These are phyloP conservation scores for Yamadazyma kanchanaburiensis DNA, from an alignment of 1,139 yeast genomes.

Conservation along the genomic window DNA sequence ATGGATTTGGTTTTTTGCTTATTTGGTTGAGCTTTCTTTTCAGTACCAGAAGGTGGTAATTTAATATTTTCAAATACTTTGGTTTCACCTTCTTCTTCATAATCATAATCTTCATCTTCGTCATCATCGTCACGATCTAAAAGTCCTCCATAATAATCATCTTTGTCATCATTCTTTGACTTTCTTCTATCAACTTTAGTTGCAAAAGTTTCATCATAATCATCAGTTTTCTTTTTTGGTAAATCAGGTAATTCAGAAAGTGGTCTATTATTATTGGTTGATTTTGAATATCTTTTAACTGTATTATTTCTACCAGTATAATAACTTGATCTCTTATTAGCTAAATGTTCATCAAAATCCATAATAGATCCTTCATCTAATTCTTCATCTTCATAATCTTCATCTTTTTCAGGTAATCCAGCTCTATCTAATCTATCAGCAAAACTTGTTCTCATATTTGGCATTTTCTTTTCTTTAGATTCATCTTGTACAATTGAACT, in stretches of 20 bases:
- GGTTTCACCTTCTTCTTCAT: conserved; percentile 14
- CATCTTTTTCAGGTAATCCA: conserved; percentile 26
- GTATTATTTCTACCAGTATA: conserved; percentile 26
- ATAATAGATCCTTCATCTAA: conserved; percentile 37
- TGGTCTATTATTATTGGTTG: conserved; percentile 22
- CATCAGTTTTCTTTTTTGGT: conserved; percentile 19
- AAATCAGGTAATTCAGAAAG: conserved; percentile 31
- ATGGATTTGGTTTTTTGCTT: conserved; percentile 20
- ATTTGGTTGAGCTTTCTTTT: conserved; percentile 3
- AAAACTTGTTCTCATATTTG: conserved; percentile 39
- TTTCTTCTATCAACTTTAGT: conserved; percentile 26
- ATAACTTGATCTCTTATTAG: conserved; percentile 37
- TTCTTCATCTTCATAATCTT: conserved; percentile 28
- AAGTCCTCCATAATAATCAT: conserved; percentile 17
- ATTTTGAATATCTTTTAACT: conserved; percentile 19
- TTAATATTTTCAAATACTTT: conserved; percentile 44
- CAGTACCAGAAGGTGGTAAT: conserved; percentile 30
- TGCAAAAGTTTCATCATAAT: conserved; percentile 38
- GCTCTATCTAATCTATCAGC: conserved; percentile 44
- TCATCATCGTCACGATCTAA: conserved; percentile 15
- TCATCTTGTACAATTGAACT: conserved; percentile 47
- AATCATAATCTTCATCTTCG: conserved; percentile 18
- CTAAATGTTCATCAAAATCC: conserved; percentile 44
- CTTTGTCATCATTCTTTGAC: conserved; percentile 13
- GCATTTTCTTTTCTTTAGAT: conserved; percentile 25